Percentiles rank a stretch among this genome's conserved stretches.
These are phyloP conservation scores for Dalechampia spathulata DNA, from an alignment of 441 rosid genomes.

Conservation along the genomic window DNA sequence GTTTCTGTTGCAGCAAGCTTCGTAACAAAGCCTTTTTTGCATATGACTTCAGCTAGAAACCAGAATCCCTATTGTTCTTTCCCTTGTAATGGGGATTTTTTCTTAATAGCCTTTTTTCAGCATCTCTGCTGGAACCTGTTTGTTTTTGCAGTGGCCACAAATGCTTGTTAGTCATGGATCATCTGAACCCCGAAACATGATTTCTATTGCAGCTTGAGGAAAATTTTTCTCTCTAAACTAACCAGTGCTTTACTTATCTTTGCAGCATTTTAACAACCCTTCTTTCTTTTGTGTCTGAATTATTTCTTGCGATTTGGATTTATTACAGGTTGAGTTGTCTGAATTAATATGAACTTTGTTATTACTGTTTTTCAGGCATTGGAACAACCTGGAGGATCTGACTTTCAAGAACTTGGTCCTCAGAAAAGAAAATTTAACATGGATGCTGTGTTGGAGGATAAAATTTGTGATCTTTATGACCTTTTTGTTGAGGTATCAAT, in stretches of 20 bases:
- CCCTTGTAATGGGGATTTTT: not conserved
- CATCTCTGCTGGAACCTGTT: not conserved
- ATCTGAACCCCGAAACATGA: not conserved
- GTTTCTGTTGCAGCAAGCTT: too few relatives aligned
- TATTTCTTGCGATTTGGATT: too few relatives aligned
- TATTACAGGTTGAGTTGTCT: too few relatives aligned
- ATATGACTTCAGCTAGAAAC: not conserved
- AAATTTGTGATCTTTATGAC: conserved; percentile 91
- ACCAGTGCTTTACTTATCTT: too few relatives aligned
- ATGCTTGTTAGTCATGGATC: not conserved
- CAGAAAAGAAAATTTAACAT: conserved; percentile 56
- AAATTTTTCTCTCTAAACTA: too few relatives aligned
- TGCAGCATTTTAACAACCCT: too few relatives aligned
- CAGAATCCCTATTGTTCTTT: not conserved
- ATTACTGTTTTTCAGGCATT: conserved; percentile 28
- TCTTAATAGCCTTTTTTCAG: not conserved
- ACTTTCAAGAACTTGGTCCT: conserved; percentile 49
- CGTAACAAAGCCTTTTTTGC: not conserved
- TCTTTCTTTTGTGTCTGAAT: too few relatives aligned
- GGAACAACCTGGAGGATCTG: conserved; percentile 52
- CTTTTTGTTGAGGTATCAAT: conserved; percentile 77
- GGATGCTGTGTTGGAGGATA: conserved; percentile 79
- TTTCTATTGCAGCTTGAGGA: not conserved
- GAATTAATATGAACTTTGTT: conserved; percentile 5
- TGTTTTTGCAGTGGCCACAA: not conserved